Conservation (phyloP, 1,139 yeast species). For the Meyerozyma elateridarum region DNA sequence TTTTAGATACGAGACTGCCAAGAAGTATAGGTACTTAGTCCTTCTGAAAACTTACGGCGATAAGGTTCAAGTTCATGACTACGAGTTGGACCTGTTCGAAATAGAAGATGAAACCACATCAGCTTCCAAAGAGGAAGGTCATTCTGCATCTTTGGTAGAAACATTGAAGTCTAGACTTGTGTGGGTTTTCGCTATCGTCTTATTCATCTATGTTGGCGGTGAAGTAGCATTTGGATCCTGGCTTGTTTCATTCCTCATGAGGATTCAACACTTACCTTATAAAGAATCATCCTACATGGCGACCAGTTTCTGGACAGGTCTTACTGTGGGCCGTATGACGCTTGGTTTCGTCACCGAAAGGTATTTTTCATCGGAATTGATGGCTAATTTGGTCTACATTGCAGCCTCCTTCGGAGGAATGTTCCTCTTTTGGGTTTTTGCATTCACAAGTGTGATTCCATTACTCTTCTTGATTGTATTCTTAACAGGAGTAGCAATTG, state of each 20-base stretch:
- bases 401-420: constrained; percentile 26
- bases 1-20: constrained; percentile 51
- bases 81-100: constrained; percentile 10
- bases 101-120: constrained; percentile 7
- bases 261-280: constrained; percentile 44
- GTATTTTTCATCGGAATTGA: constrained; percentile 39
- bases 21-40: constrained; percentile 43
- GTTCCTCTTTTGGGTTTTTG: constrained; percentile 26
- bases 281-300: constrained; percentile 54
- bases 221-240: constrained; percentile 70
- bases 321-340: constrained; percentile 56
- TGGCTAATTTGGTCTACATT: constrained; percentile 44
- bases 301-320: constrained; percentile 60
- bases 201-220: constrained; percentile 62
- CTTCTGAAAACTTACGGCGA: constrained; percentile 13
- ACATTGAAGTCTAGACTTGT: constrained; percentile 42
- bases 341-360: constrained; percentile 59
- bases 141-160: constrained; percentile 21
- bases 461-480: constrained; percentile 40
- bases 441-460: constrained; percentile 15
- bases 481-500: constrained; percentile 61
- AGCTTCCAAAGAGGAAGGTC: constrained; percentile 10
- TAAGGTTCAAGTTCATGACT: constrained; percentile 6
- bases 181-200: constrained; percentile 42
- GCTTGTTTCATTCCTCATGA: constrained; percentile 54